Base-by-base conservation (phyloP, 1,284 basidiomycete species). In the Austropuccinia psidii region DNA sequence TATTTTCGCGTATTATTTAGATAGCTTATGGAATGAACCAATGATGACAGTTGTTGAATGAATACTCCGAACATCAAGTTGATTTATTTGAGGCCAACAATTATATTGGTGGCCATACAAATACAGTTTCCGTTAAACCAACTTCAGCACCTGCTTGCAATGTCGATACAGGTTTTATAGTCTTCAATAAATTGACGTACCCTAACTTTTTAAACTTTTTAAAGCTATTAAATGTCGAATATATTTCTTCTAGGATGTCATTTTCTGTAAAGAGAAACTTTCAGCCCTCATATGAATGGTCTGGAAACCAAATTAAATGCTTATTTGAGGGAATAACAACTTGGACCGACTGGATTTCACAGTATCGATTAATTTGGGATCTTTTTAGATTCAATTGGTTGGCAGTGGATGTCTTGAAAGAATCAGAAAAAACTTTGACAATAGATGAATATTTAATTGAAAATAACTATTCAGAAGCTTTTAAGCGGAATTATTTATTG, bases 131-230 rank as follows among this genome's bases (percentile, higher is more conserved):
- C 19, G 90, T 87, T 79, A 58, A 50, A 0, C 29, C 43, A 41
- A 50, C 74, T n/a, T 17, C 45, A 27, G 57, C 31, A 8, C 49
- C 49, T 21, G 9, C 49, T 21, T 52, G 49, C 21, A 37, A 50
- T 55, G 72, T 76, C 37, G 75, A 78, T 75, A 60, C 73, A 27
- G 52, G 78, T 74, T 76, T 76, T 70, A 75, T 75, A 43, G 75
- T 90, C 17, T 87, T 89, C 81, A 91, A 91, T 78, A 87, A 88
- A 0, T 84, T 83, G 49, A 90, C 89, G 0, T 91, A 91, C 77
- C 91, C 90, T 13, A 92, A 92, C 80, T 90, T 91, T 77, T 83
- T 90, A 49, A 85, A 85, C 39, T 90, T 91, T 79, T 83, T 91
- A 57, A 80, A 83, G n/a, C 79, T 83, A 35, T 83, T 86, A 77